phyloP scores from a whole-genome alignment of 345 rosid genomes.

The Eucalyptus shirleyi region DNA sequence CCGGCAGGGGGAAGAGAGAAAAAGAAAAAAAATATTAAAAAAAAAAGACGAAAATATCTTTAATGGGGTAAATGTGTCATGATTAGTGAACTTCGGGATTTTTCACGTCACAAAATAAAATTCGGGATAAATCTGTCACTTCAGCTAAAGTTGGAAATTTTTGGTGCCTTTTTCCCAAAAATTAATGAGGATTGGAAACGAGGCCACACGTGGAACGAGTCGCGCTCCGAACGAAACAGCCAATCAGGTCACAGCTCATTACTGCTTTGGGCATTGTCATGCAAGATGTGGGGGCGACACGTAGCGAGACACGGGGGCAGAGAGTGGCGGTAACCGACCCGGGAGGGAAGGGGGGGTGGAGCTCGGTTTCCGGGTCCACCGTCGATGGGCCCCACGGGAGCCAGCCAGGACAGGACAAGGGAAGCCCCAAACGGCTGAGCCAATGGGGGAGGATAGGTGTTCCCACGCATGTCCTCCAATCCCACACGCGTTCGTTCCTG shows the following conservation, averaged over 20 bases:
- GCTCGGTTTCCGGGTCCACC: not conserved
- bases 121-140: no score
- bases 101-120: no score
- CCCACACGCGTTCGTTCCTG: constrained; percentile 66
- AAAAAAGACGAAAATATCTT: no score
- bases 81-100: no score
- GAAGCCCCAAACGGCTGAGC: not conserved
- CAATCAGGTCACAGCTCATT: not conserved
- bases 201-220: not conserved
- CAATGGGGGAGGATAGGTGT: constrained; percentile 42
- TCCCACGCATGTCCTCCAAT: constrained; percentile 64
- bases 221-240: not conserved
- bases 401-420: not conserved
- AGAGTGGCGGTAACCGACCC: not conserved
- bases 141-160: rapidly evolving
- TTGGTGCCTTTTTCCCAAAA: no score
- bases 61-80: no score
- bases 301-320: not conserved
- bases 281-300: not conserved
- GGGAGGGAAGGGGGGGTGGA: rapidly evolving
- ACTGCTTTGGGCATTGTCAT: not conserved
- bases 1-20: no score
- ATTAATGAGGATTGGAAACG: not conserved
- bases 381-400: not conserved
- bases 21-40: no score